Percentiles rank a stretch among this genome's conserved stretches.
phyloP scores from a whole-genome alignment of 2,329 filamentous ascomycete genomes.

The Fusarium xylarioides region DNA sequence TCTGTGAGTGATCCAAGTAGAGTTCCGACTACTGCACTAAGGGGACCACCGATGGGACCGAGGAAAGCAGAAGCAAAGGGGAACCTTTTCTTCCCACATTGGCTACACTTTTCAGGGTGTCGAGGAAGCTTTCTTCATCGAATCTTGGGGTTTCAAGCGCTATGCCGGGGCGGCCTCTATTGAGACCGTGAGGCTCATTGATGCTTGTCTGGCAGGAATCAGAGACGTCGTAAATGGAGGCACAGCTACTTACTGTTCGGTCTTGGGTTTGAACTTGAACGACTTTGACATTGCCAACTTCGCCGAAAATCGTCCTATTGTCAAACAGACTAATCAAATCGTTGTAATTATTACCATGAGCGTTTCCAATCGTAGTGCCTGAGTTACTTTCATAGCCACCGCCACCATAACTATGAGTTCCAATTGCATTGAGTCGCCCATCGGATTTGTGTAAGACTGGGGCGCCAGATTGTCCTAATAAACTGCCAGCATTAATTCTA shows the following conservation, averaged over 20 bases:
- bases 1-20: neutral
- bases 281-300: neutral
- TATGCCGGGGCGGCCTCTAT: neutral
- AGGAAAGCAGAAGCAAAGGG: neutral
- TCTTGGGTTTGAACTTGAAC: neutral
- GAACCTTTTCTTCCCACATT: neutral
- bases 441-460: slow-evolving; percentile 34
- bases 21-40: neutral
- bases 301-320: neutral
- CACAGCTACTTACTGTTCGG: neutral
- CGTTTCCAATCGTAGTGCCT: slow-evolving; percentile 39
- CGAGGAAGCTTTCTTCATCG: slow-evolving; percentile 31
- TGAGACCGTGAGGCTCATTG: neutral
- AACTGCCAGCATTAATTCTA: fast-evolving
- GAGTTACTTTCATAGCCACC: slow-evolving; percentile 35
- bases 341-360: slow-evolving; percentile 36
- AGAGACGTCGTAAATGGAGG: neutral
- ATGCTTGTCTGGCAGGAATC: neutral
- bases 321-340: slow-evolving; percentile 23
- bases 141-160: neutral
- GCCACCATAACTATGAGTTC: slow-evolving; percentile 43
- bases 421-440: slow-evolving; percentile 32
- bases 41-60: neutral
- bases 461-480: slow-evolving; percentile 42
- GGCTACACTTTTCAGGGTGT: slow-evolving; percentile 31